Base-by-base conservation (phyloP, 345 rosid species). In the Aurinia saxatilis region DNA sequence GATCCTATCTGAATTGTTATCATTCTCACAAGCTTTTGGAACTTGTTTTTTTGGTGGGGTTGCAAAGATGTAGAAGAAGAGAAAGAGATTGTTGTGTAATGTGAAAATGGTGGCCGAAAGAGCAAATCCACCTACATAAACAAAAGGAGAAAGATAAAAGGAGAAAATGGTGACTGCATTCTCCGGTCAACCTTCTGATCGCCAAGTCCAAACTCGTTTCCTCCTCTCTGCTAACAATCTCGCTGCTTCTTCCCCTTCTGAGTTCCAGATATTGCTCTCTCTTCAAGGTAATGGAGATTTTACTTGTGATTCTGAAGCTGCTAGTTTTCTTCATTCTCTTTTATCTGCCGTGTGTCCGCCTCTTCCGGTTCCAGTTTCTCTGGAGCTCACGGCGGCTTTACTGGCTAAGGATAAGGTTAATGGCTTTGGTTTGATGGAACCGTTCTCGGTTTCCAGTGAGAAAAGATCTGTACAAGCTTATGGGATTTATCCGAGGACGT, bases 391-490 rank as follows among this genome's bases (percentile, higher is more conserved):
- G 0, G 78, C 81, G 0, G 77, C 85, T 17, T 55, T 92, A 35
- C 65, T 89, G 29, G 78, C 75, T 19, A 86, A 77, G 76, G 95
- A 92, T 76, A 83, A 77, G 66, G 75, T 83, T 57, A 92, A 92
- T 33, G 91, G 89, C 0, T 92, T 92, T 13, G 96, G 93, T 16
- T 72, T 88, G 58, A 92, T 88, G 93, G 96, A 82, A 66, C 90
- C 88, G 0, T 50, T 74, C 46, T 72, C 73, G n/a, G 47, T 42
- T 27, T 61, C 68, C 5, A 80, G 75, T 0, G 62, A 70, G 74
- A 75, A 65, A 50, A 79, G 95, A 60, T 89, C 85, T 2, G 93
- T 85, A 2, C 72, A 95, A 23, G 93, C 86, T 0, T 92, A 87
- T 53, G 96, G 91, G 6, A 80, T 92, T 14, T 92, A 87, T 44